Percentiles rank a stretch among this genome's conserved stretches.
phyloP scores from a whole-genome alignment of 495 filamentous ascomycete genomes.

The Xylaria longipes region DNA sequence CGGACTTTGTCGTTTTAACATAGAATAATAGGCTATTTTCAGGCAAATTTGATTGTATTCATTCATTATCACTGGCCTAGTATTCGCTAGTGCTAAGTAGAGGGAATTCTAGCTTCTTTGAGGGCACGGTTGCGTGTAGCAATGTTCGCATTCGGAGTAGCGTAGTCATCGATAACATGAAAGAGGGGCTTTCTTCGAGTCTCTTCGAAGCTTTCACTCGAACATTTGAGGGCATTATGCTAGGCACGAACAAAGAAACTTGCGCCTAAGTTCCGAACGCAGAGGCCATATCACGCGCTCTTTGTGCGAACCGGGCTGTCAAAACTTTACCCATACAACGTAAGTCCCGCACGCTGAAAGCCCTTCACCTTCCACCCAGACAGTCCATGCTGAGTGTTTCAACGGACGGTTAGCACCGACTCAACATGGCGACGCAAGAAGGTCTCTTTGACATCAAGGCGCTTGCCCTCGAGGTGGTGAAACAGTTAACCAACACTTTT shows the following conservation, averaged over 20 bases:
- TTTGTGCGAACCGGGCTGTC: conserved; percentile 15
- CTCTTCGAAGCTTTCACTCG: not conserved
- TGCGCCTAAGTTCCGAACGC: conserved; percentile 1
- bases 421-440: conserved; percentile 7
- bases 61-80: not conserved
- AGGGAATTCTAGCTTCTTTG: not conserved
- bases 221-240: not conserved
- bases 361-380: not conserved
- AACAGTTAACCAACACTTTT: not conserved
- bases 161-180: not conserved
- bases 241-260: conserved; percentile 15
- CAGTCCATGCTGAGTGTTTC: not conserved
- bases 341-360: not conserved
- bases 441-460: not conserved
- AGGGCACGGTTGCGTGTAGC: conserved; percentile 6
- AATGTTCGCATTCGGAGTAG: conserved; percentile 9
- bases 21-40: not conserved
- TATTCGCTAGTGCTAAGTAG: not conserved
- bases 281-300: not conserved
- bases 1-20: not conserved
- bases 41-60: not conserved
- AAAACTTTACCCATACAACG: conserved; percentile 18
- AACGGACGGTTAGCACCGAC: not conserved
- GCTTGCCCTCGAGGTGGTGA: not conserved
- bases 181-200: not conserved